Conservation (phyloP, 345 rosid genomes). For the Limnanthes douglasii region DNA sequence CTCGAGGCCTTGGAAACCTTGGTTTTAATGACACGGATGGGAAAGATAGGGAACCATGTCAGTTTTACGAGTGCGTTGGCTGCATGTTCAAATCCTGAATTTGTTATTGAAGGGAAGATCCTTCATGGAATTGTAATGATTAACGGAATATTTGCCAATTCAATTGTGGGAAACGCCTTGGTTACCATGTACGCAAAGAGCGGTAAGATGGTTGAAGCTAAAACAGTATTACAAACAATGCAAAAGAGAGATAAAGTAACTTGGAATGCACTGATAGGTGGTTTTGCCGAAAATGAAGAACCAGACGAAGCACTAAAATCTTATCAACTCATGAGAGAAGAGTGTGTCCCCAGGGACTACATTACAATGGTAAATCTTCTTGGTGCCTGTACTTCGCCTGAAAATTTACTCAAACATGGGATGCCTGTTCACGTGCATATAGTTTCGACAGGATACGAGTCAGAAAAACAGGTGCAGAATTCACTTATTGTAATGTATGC, state of each 20-base stretch:
- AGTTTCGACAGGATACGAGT: constrained; percentile 45
- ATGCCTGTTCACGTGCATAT: constrained; percentile 45
- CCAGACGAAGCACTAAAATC: constrained; percentile 24
- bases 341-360: constrained; percentile 30
- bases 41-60: constrained; percentile 31
- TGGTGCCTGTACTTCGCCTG: constrained; percentile 42
- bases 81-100: constrained; percentile 45
- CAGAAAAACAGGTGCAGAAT: constrained; percentile 37
- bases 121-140: constrained; percentile 54
- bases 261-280: constrained; percentile 86
- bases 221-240: constrained; percentile 31
- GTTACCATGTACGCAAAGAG: constrained; percentile 60
- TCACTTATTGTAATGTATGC: constrained; percentile 80
- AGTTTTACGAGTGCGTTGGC: constrained; percentile 64
- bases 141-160: constrained; percentile 29
- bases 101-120: constrained; percentile 30
- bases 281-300: constrained; percentile 46
- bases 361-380: constrained; percentile 54
- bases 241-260: constrained; percentile 36
- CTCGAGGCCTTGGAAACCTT: constrained; percentile 35
- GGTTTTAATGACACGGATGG: constrained; percentile 22
- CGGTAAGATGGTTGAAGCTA: constrained; percentile 37
- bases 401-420: constrained; percentile 31
- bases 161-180: constrained; percentile 57
- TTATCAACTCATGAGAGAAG: constrained; percentile 46